Evolutionary conservation across 2,329 filamentous ascomycete species (phyloP), one percentile per base, ranked within the genome.

Genomic region (Monosporascus sp.): DNA sequence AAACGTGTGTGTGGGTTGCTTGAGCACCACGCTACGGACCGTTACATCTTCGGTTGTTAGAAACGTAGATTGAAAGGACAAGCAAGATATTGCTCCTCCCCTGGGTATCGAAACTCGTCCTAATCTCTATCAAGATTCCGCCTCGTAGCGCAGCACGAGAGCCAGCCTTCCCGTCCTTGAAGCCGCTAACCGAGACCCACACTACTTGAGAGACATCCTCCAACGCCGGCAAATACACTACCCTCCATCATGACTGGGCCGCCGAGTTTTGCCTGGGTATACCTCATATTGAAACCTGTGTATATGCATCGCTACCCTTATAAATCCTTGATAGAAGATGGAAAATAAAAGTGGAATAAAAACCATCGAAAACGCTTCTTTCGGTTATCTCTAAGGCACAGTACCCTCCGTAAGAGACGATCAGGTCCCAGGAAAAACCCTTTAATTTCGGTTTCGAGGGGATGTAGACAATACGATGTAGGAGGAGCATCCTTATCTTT

Each of bases 401-500:
- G 1, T 18, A 20, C 40, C 40, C 37, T 43, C 22, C 22, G 40
- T 6, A 43, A 24, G 22, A 20, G 18, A 20, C 40, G 24, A 43
- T 43, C 40, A 14, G 22, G 40, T 20, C n/a, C 40, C 40, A 43
- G 38, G 40, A 18, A 18, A 43, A 43, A 17, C 37, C 37, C 15
- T 40, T 8, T 7, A 17, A 24, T 11, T 11, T 20, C 40, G 7
- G 18, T 20, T 43, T 14, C 20, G 40, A 24, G 18, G 6, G 14
- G 15, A 24, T 24, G 37, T 43, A 11, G 11, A 43, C 14, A 43
- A 6, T 5, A 14, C 7, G 8, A 24, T 24, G 17, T 18, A 7
- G 37, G 20, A 44, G 17, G 20, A n/a, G n/a, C 22, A 5, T 28
- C 17, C 26, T 24, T 15, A 7, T 40, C 28, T 54, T 65, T 67